Base-by-base conservation (phyloP, 164 flowering plant genomes). In the Euptelea pleiosperma region DNA sequence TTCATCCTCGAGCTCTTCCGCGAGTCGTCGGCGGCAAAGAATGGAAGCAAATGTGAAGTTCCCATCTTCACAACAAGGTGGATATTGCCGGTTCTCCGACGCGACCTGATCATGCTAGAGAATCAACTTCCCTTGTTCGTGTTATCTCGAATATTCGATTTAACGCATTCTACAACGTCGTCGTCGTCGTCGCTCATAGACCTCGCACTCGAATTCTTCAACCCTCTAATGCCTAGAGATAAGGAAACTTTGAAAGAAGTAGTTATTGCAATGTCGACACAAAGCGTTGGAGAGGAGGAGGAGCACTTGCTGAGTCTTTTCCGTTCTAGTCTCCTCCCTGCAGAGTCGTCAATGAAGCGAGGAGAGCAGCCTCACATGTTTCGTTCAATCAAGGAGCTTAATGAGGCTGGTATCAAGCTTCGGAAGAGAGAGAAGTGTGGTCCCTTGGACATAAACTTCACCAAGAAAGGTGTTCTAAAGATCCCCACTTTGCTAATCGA, bases 81-180 rank as follows among this genome's bases (percentile, higher is more conserved):
- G 64, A 46, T 47, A 34, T 14, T 47, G 5, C 54, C 31, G 2
- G n/a, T 29, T 15, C 30, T 66, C 15, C 25, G 29, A 8, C 43
- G 16, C 8, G 65, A 66, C 49, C n/a, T 66, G 21, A 30, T 60
- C 37, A 16, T 66, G 28, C 60, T 60, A 0, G 65, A 60, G 29
- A 66, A 66, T 39, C 70, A 66, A 24, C 30, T 66, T 33, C 70
- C 70, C 1, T 47, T 54, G 11, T 47, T 47, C 39, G 51, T 66
- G 2, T 7, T 66, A 3, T 14, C 8, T 2, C 33, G 5, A 8
- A 15, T 60, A 14, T 55, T 60, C 45, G 35, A 54, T n/a, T 41
- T 60, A 24, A 22, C 53, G n/a, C n/a, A n/a, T n/a, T n/a, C n/a
- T n/a, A n/a, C 25, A 8, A 14, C n/a, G n/a, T n/a, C n/a, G n/a